A percentile compares a stretch with the other conserved stretches of the same genome.
phyloP scores from a whole-genome alignment of 108 stramenopile genomes.

The Seminavis robusta region DNA sequence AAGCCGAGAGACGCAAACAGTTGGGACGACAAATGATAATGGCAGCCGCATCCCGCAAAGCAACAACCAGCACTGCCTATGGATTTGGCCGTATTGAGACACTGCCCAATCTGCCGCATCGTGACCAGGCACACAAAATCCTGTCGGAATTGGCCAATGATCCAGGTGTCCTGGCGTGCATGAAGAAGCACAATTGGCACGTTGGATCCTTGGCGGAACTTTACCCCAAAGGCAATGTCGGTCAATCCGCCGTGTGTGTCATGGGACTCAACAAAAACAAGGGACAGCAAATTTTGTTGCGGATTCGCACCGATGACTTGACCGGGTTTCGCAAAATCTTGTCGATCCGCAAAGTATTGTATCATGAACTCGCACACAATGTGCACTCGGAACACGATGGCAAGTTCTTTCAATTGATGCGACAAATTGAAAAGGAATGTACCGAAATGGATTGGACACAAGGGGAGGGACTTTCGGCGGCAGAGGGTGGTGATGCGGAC shows the following conservation, averaged over 20 bases:
- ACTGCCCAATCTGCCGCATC: slow-evolving; percentile 15
- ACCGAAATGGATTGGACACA: slow-evolving; percentile 60
- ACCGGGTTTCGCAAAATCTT: slow-evolving; percentile 61
- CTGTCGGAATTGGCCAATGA: slow-evolving; percentile 32
- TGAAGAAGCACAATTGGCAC: slow-evolving; percentile 70
- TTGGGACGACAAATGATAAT: slow-evolving; percentile 8
- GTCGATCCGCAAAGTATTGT: slow-evolving; percentile 56
- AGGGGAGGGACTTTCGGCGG: slow-evolving; percentile 4
- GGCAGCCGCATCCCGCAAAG: background rate
- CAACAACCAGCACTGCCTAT: background rate
- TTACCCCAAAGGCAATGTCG: slow-evolving; percentile 84
- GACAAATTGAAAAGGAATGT: slow-evolving; percentile 71
- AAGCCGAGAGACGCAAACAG: background rate
- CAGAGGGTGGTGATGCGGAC: background rate
- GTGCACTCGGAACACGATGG: slow-evolving; percentile 61
- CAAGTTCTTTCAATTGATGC: slow-evolving; percentile 69
- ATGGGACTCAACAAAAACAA: slow-evolving; percentile 81
- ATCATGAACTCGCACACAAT: slow-evolving; percentile 80
- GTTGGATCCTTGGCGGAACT: slow-evolving; percentile 73
- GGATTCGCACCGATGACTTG: slow-evolving; percentile 76
- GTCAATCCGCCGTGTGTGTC: slow-evolving; percentile 55
- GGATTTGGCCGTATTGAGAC: slow-evolving; percentile 21
- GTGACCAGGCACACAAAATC: slow-evolving; percentile 6
- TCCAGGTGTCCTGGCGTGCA: slow-evolving; percentile 67
- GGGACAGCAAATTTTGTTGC: slow-evolving; percentile 66